Conservation (phyloP, 371 early-diverging fungal species). For the Lichtheimia ornata region DNA sequence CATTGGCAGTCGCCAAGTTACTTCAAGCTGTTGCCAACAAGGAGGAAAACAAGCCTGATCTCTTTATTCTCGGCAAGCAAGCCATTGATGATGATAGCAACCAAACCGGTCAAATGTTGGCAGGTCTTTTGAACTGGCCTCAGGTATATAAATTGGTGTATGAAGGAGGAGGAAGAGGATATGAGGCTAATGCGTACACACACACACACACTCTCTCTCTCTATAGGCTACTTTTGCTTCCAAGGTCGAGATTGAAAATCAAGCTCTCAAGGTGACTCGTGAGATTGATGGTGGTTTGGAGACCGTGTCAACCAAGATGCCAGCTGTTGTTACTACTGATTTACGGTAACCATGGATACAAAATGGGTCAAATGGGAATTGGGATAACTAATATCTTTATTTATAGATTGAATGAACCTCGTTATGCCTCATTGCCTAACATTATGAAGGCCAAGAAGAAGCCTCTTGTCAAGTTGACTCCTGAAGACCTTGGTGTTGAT, state of each 20-base stretch:
- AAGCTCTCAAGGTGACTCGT: slow-evolving; percentile 81
- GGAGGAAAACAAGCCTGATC: slow-evolving; percentile 83
- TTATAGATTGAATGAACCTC: slow-evolving; percentile 89
- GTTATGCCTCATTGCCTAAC: slow-evolving; percentile 92
- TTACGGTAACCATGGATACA: slow-evolving; percentile 65
- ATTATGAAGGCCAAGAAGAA: slow-evolving; percentile 99
- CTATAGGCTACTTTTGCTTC: slow-evolving; percentile 93
- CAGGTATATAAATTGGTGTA: slow-evolving; percentile 69
- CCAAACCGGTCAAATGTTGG: slow-evolving; percentile 99
- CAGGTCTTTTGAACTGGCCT: slow-evolving; percentile 93
- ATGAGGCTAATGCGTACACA: neutral
- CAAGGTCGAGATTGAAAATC: slow-evolving; percentile 82
- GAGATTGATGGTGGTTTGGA: slow-evolving; percentile 98
- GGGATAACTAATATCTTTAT: neutral
- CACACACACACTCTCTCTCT: too few species aligned
- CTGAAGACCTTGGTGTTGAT: slow-evolving; percentile 87
- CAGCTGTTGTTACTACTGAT: slow-evolving; percentile 95
- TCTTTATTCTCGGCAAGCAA: slow-evolving; percentile 97
- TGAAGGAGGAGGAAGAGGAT: neutral
- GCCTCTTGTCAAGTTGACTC: slow-evolving; percentile 82
- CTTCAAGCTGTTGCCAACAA: slow-evolving; percentile 85
- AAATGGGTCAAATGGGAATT: too few species aligned
- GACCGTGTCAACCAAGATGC: slow-evolving; percentile 79
- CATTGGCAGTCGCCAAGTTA: slow-evolving; percentile 91
- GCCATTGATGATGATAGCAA: slow-evolving; percentile 97